Evolutionary conservation across 2,329 filamentous ascomycete species (phyloP).

Genomic region (Botryosphaeria dothidea): DNA sequence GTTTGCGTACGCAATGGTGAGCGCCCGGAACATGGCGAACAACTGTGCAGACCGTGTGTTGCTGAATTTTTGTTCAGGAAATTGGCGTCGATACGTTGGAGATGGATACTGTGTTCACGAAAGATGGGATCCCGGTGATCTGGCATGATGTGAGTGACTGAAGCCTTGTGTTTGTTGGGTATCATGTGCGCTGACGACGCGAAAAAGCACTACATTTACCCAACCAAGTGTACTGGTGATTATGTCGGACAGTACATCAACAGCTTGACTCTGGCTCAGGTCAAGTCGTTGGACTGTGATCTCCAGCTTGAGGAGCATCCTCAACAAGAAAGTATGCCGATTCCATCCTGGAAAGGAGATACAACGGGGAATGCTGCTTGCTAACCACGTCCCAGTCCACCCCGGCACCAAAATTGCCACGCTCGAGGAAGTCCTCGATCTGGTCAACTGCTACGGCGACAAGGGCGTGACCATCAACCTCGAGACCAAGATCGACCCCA

Average conservation of each 20-base stretch:
- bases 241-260: constrained; percentile 25
- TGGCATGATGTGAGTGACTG: constrained; percentile 25
- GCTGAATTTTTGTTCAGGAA: constrained; percentile 12
- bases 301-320: constrained; percentile 21
- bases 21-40: neutral
- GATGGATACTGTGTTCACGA: constrained; percentile 30
- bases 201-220: constrained; percentile 23
- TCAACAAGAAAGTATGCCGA: constrained; percentile 20
- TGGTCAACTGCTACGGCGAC: constrained; percentile 28
- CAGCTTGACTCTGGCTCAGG: constrained; percentile 26
- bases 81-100: constrained; percentile 26
- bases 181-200: neutral
- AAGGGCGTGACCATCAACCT: constrained; percentile 25
- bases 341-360: neutral
- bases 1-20: constrained; percentile 26
- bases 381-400: neutral
- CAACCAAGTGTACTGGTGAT: constrained; percentile 26
- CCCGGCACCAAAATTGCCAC: constrained; percentile 27
- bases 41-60: too few species aligned
- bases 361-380: neutral
- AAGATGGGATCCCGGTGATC: constrained; percentile 27
- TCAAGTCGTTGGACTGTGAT: constrained; percentile 28
- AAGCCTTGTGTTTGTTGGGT: too few species aligned
- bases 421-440: constrained; percentile 26
- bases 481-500: constrained; percentile 29